Percentiles rank a stretch among this genome's conserved stretches.
These are phyloP conservation scores for Hypoxylon crocopeplum DNA, from an alignment of 495 filamentous ascomycete genomes.

Conservation along the genomic window DNA sequence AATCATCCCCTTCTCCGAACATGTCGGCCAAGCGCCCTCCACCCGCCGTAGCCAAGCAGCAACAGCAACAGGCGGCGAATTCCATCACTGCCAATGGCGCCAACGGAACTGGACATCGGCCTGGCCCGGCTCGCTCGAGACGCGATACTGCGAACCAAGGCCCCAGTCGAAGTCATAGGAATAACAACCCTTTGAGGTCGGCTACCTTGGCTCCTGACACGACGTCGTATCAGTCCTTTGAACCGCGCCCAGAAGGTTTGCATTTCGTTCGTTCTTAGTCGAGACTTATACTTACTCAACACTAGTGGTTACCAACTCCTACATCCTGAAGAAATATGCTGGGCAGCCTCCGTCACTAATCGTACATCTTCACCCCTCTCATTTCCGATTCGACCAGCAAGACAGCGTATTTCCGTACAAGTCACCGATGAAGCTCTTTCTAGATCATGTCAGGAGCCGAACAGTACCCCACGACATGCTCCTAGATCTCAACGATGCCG, in stretches of 20 bases:
- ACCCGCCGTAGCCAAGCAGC: conserved; percentile 49
- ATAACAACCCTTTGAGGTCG: conserved; percentile 51
- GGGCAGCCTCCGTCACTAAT: conserved; percentile 81
- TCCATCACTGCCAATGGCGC: conserved; percentile 54
- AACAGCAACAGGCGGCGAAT: conserved; percentile 48
- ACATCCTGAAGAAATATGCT: conserved; percentile 83
- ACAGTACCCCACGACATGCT: conserved; percentile 63
- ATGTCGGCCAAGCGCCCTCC: conserved; percentile 68
- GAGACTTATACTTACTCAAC: neutral
- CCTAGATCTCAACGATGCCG: conserved; percentile 64
- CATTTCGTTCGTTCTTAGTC: conserved; percentile 6
- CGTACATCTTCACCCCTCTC: conserved; percentile 80
- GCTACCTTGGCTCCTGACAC: conserved; percentile 53
- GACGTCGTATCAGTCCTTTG: conserved; percentile 38
- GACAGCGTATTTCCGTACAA: conserved; percentile 90
- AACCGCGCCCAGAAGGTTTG: conserved; percentile 57
- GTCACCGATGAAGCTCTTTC: conserved; percentile 84
- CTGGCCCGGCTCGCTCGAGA: conserved; percentile 57
- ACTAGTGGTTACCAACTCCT: conserved; percentile 69
- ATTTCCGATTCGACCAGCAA: conserved; percentile 94
- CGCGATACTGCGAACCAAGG: conserved; percentile 50
- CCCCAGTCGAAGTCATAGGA: conserved; percentile 50
- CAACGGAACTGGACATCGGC: conserved; percentile 51
- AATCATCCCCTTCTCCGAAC: conserved; percentile 71
- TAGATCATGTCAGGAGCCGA: conserved; percentile 68